Conservation (phyloP, 2,329 filamentous ascomycete species). For the Fonsecaea monophora region DNA sequence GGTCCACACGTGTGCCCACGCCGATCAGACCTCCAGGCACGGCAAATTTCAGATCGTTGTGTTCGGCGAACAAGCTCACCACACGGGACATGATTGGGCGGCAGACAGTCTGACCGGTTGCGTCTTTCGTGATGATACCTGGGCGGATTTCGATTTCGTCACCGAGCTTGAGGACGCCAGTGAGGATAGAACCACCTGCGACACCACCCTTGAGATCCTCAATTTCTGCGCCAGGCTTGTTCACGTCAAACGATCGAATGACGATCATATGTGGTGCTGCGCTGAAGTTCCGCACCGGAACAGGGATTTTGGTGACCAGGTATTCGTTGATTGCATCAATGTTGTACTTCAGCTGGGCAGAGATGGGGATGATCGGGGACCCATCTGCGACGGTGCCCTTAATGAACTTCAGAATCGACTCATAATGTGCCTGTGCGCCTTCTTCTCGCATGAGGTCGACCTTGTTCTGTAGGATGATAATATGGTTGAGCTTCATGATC, state of each 20-base stretch:
- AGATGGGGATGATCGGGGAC: constrained; percentile 93
- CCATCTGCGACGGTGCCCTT: constrained; percentile 95
- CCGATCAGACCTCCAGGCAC: constrained; percentile 97
- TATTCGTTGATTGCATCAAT: constrained; percentile 98
- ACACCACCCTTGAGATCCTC: constrained; percentile 98
- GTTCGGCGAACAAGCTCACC: constrained; percentile 93
- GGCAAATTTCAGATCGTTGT: constrained; percentile 98
- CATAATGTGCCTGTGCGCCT: constrained; percentile 89
- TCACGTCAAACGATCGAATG: constrained; percentile 98
- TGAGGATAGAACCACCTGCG: constrained; percentile 94
- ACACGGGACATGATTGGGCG: constrained; percentile 96
- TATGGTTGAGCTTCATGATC: constrained; percentile 99
- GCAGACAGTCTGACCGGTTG: constrained; percentile 92
- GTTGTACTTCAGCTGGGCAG: constrained; percentile 98
- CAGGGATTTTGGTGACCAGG: constrained; percentile 92
- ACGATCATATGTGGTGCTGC: constrained; percentile 97
- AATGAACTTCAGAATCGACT: constrained; percentile 98
- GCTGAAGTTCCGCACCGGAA: constrained; percentile 88
- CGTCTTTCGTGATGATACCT: constrained; percentile 96
- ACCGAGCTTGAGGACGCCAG: constrained; percentile 93
- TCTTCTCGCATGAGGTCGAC: constrained; percentile 98
- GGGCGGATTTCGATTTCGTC: constrained; percentile 99
- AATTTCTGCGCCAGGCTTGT: constrained; percentile 99
- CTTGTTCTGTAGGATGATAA: constrained; percentile 99
- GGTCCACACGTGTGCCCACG: constrained; percentile 97